Base-by-base conservation (phyloP, 2,329 filamentous ascomycete genomes). In the Chaetomiaceae sp. region DNA sequence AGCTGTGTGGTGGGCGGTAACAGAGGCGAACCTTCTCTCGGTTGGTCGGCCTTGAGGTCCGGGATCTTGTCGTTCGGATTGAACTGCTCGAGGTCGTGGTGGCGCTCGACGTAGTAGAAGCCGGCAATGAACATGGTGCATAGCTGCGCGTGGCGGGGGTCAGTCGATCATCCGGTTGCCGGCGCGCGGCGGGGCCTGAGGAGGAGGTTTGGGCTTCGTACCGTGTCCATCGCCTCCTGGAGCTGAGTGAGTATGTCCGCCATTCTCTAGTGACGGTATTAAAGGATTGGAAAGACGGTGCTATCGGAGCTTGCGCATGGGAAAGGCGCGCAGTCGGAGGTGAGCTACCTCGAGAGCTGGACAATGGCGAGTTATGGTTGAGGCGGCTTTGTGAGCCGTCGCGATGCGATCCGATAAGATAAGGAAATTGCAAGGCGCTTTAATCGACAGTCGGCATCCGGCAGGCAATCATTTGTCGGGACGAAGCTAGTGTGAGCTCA, bases 211-310 rank as follows among this genome's bases (percentile, higher is more conserved):
- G n/a, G 33, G 46, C 38, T 11, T 38, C 66, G 27, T 69, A 87
- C 86, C 75, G 89, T 81, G 60, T 93, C 87, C 50, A 91, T 79
- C 65, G 86, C 83, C 69, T 93, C 86, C 67, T 94, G 88, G 48
- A 93, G 73, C 65, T 93, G 87, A 1, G 88, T 91, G 48, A 94
- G 74, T 52, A 84, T 75, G 62, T 94, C 88, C 22, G 77, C 76
- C 81, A 88, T 88, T 53, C 46, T 18, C 33, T 9, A 2, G 24
- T 33, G 2, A 15, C 6, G 22, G 10, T 7, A 11, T 18, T 8
- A 12, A 19, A 11, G 12, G 17, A 3, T 7, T 35, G 4, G 33
- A 6, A 10, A n/a, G n/a, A n/a, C n/a, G n/a, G 20, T 14, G 19
- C 19, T 24, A 37, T n/a, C 11, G 30, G 7, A 18, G 20, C 2